phyloP scores from a whole-genome alignment of 2,329 filamentous ascomycete genomes.

The Aciculosporium take region DNA sequence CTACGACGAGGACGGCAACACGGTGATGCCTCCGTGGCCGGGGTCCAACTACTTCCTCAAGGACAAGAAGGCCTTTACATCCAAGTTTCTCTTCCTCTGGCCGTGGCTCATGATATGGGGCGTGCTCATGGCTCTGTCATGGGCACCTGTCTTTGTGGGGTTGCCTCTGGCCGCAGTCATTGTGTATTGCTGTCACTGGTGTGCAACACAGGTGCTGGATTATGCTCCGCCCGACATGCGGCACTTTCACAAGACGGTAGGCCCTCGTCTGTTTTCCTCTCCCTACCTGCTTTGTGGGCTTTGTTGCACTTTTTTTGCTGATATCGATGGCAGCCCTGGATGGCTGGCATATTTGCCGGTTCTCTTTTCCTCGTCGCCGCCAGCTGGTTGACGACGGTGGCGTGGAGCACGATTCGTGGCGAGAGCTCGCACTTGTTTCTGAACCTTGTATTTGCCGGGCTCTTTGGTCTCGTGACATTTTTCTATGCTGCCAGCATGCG shows the following conservation, averaged over 20 bases:
- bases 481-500: slow-evolving; percentile 82
- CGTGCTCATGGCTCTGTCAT: slow-evolving; percentile 56
- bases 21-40: slow-evolving; percentile 56
- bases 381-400: slow-evolving; percentile 59
- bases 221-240: slow-evolving; percentile 83
- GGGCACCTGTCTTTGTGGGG: slow-evolving; percentile 59
- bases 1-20: slow-evolving; percentile 64
- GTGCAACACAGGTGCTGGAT: slow-evolving; percentile 61
- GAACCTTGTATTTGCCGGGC: slow-evolving; percentile 59
- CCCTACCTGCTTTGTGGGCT: not conserved
- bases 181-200: slow-evolving; percentile 60
- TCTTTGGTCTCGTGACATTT: slow-evolving; percentile 56
- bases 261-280: slow-evolving; percentile 15
- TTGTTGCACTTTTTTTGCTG: not conserved
- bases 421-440: slow-evolving; percentile 45
- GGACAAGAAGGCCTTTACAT: slow-evolving; percentile 64
- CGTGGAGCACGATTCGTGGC: slow-evolving; percentile 33
- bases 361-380: slow-evolving; percentile 69
- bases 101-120: slow-evolving; percentile 65
- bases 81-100: slow-evolving; percentile 78
- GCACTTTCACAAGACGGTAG: slow-evolving; percentile 73
- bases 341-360: slow-evolving; percentile 84
- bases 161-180: slow-evolving; percentile 56
- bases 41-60: slow-evolving; percentile 58
- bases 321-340: slow-evolving; percentile 50